These are phyloP conservation scores for Suhomyces guaymorum DNA, from an alignment of 1,139 yeast species.

Conservation along the genomic window DNA sequence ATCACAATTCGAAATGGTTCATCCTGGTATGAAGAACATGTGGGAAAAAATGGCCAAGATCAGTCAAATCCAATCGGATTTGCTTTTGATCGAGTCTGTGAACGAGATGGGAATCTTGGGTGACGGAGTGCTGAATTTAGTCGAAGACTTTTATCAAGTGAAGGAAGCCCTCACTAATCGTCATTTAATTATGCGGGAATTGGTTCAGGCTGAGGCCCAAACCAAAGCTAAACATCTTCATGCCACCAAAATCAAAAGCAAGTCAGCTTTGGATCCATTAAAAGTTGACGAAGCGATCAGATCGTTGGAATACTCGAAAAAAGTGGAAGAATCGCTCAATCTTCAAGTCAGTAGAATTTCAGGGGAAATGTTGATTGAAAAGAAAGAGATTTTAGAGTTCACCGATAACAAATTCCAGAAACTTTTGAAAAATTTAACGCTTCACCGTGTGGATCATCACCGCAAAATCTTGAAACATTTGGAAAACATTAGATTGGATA, in stretches of 20 bases:
- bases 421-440: conserved; percentile 59
- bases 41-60: conserved; percentile 80
- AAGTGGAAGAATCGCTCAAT: conserved; percentile 71
- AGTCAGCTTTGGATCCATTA: conserved; percentile 76
- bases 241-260: conserved; percentile 74
- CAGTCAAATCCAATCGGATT: conserved; percentile 70
- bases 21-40: conserved; percentile 73
- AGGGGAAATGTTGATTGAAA: conserved; percentile 80
- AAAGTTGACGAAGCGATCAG: conserved; percentile 90
- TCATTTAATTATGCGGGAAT: conserved; percentile 87
- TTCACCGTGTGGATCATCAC: conserved; percentile 82
- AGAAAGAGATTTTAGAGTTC: conserved; percentile 54
- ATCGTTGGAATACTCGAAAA: conserved; percentile 77
- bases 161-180: conserved; percentile 93
- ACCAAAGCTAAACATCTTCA: conserved; percentile 70
- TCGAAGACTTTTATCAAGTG: conserved; percentile 78
- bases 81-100: conserved; percentile 71
- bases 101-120: conserved; percentile 75
- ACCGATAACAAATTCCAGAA: conserved; percentile 57
- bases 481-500: conserved; percentile 72
- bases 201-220: conserved; percentile 73
- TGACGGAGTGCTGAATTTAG: conserved; percentile 67
- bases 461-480: conserved; percentile 75
- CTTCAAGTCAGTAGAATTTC: conserved; percentile 80
- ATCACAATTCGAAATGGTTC: conserved; percentile 50